Percentiles rank a stretch among this genome's conserved stretches.
Evolutionary conservation across 345 rosid species (phyloP).

Genomic region (Dipteronia dyeriana): DNA sequence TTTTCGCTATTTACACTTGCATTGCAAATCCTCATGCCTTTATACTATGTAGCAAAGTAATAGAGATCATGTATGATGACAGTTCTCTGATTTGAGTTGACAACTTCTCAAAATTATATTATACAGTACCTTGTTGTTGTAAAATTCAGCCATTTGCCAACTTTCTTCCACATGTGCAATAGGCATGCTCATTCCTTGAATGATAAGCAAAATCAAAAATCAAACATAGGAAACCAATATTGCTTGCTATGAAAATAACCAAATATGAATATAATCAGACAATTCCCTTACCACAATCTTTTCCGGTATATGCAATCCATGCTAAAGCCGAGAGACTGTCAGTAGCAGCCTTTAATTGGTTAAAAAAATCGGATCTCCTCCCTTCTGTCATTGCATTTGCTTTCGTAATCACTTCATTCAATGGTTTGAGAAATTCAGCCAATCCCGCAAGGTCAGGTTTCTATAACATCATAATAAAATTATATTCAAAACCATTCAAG

Average conservation of each 20-base stretch:
- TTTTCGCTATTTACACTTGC: no score
- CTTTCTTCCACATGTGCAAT: slow-evolving; percentile 96
- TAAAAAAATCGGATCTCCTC: slow-evolving; percentile 80
- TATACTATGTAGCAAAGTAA: slow-evolving; percentile 12
- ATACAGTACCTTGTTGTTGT: slow-evolving; percentile 80
- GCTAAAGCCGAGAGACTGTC: slow-evolving; percentile 89
- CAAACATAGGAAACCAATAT: slow-evolving; percentile 2
- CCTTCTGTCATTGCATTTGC: slow-evolving; percentile 83
- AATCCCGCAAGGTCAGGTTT: slow-evolving; percentile 76
- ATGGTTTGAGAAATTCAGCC: slow-evolving; percentile 78
- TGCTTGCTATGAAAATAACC: background rate
- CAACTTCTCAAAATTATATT: background rate
- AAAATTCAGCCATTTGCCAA: slow-evolving; percentile 99
- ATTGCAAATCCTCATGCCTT: background rate
- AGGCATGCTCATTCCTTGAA: slow-evolving; percentile 97
- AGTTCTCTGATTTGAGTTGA: slow-evolving; percentile 2
- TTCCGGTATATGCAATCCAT: slow-evolving; percentile 92
- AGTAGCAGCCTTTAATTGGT: slow-evolving; percentile 78
- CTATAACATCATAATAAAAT: slow-evolving; percentile 43
- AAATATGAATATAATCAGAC: background rate
- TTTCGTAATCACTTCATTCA: slow-evolving; percentile 75
- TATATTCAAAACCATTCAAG: slow-evolving; percentile 3
- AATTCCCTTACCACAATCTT: slow-evolving; percentile 75
- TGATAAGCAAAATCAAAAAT: slow-evolving; percentile 13
- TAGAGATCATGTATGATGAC: background rate